phyloP scores from a whole-genome alignment of 106 monocot genomes.

The Agapanthus africanus region DNA sequence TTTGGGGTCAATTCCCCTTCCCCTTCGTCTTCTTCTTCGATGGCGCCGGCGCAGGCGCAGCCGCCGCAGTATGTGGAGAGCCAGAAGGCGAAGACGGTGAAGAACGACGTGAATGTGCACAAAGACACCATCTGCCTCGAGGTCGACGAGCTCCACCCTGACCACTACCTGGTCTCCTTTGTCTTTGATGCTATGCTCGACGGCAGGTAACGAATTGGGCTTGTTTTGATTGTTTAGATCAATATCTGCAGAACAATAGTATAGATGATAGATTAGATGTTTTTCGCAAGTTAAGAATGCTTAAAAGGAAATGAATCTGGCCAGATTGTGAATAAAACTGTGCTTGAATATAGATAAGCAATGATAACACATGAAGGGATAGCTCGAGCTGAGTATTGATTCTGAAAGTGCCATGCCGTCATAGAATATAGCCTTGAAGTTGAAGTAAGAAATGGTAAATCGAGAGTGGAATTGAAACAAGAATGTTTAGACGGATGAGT shows the following conservation, averaged over 20 bases:
- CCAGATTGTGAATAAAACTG: too few relatives aligned
- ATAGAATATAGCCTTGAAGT: too few relatives aligned
- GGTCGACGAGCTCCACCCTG: slow-evolving; percentile 40
- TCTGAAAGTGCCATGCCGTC: too few relatives aligned
- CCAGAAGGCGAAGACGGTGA: slow-evolving; percentile 62
- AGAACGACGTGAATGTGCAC: slow-evolving; percentile 81
- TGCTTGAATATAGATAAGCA: too few relatives aligned
- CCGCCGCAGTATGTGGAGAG: slow-evolving; percentile 68
- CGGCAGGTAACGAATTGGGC: slow-evolving; percentile 84
- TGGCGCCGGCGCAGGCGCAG: not conserved
- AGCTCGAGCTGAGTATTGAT: too few relatives aligned
- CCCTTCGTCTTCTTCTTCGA: not conserved
- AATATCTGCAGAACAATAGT: too few relatives aligned
- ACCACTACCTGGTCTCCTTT: slow-evolving; percentile 62
- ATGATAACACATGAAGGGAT: too few relatives aligned
- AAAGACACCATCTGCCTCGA: slow-evolving; percentile 68
- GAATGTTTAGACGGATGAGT: not conserved
- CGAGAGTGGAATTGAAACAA: not conserved
- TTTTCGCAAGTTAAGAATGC: too few relatives aligned
- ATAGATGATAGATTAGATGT: too few relatives aligned
- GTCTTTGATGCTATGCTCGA: slow-evolving; percentile 63
- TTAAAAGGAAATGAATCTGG: too few relatives aligned
- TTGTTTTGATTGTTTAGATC: too few relatives aligned
- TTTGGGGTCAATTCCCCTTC: not conserved
- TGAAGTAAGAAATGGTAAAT: too few relatives aligned